Percentiles rank a stretch among this genome's conserved stretches.
Conservation (phyloP, 495 filamentous ascomycete genomes). For the Talaromyces stipitatus region DNA sequence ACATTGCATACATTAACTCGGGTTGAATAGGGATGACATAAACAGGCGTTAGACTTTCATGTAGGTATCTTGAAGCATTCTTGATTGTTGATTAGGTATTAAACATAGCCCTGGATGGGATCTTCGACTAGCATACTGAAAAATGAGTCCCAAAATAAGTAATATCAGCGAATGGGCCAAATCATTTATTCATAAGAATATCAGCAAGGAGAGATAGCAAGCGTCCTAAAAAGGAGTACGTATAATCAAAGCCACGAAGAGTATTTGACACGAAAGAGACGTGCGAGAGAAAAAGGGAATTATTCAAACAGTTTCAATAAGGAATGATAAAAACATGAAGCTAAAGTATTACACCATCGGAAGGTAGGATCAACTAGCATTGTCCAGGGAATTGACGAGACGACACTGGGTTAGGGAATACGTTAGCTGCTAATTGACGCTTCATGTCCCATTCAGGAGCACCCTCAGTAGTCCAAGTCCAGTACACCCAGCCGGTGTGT, state of each 20-base stretch:
- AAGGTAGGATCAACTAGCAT: background rate
- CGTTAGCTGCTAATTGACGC: conserved; percentile 47
- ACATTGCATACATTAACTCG: conserved; percentile 13
- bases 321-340: too few species aligned
- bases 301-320: background rate
- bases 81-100: too few species aligned
- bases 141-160: background rate
- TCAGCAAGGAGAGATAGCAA: background rate
- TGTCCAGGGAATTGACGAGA: conserved; percentile 34
- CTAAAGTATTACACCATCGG: too few species aligned
- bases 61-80: background rate
- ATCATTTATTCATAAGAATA: background rate
- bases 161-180: background rate
- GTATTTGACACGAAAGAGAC: background rate
- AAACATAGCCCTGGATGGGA: too few species aligned
- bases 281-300: background rate
- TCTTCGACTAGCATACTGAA: too few species aligned
- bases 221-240: background rate
- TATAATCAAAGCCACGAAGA: background rate
- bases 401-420: conserved; percentile 57
- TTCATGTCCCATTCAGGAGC: conserved; percentile 85
- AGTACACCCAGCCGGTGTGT: conserved; percentile 68
- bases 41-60: background rate
- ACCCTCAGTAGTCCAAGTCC: conserved; percentile 81
- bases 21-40: too few species aligned